These are phyloP conservation scores for Arabis alpina DNA, from an alignment of 345 rosid species.

Conservation along the genomic window DNA sequence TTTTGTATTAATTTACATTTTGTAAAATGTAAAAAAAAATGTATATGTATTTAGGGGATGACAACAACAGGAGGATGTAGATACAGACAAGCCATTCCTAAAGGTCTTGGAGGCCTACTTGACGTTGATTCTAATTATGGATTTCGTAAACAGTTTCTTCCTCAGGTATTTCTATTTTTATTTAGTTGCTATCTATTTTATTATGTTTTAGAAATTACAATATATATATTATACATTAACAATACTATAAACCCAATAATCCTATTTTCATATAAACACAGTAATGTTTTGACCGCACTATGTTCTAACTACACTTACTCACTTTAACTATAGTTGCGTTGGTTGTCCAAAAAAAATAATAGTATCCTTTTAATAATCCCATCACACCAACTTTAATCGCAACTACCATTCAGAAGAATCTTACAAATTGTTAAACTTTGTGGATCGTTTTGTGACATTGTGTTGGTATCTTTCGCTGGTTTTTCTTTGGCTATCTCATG, in stretches of 20 bases:
- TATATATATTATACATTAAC: too few relatives aligned
- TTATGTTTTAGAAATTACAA: too few relatives aligned
- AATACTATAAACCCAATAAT: too few relatives aligned
- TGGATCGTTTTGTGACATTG: too few relatives aligned
- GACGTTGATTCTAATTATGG: constrained; percentile 74
- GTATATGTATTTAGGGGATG: constrained; percentile 50
- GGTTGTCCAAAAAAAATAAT: too few relatives aligned
- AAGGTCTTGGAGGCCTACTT: constrained; percentile 71
- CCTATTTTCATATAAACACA: neutral
- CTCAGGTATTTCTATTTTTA: constrained; percentile 52
- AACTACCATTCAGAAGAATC: constrained; percentile 27
- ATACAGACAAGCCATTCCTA: constrained; percentile 84
- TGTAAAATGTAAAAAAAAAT: neutral
- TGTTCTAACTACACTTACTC: neutral
- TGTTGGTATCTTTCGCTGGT: too few relatives aligned
- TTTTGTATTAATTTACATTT: neutral
- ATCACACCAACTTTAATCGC: constrained; percentile 20
- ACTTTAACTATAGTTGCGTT: neutral
- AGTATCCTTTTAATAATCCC: constrained; percentile 5
- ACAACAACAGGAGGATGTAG: constrained; percentile 78
- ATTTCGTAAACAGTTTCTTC: constrained; percentile 76
- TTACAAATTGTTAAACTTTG: neutral
- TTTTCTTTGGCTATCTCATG: too few relatives aligned
- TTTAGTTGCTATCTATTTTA: neutral
- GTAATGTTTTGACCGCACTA: neutral